Evolutionary conservation across 139 green algal genomes (phyloP).

Genomic region (Chlorella ohadii): DNA sequence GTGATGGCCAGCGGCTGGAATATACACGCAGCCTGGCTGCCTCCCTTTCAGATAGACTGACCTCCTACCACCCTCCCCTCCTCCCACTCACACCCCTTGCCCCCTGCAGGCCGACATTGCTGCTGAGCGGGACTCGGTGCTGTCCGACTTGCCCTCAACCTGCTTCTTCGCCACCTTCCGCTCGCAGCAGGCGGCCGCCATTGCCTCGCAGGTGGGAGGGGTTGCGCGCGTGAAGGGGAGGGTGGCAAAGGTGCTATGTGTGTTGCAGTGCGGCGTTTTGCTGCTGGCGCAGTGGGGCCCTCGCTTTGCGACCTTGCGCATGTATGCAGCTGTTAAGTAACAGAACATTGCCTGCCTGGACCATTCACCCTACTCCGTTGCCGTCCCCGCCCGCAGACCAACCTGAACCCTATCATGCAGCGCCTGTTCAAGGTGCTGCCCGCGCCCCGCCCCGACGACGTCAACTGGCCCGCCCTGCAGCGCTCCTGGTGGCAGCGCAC

Average conservation of each 20-base stretch:
- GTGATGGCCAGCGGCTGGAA: too few relatives aligned
- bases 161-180: conserved; percentile 57
- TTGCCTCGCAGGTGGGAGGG: conserved; percentile 28
- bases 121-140: conserved; percentile 31
- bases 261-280: too few relatives aligned
- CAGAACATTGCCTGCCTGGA: too few relatives aligned
- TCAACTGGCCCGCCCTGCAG: conserved; percentile 52
- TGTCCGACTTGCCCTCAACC: conserved; percentile 49
- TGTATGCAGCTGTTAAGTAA: too few relatives aligned
- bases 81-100: not conserved
- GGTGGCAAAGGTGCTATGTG: not conserved
- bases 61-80: not conserved
- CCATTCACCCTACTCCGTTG: not conserved
- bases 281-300: not conserved
- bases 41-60: too few relatives aligned
- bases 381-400: conserved; percentile 20
- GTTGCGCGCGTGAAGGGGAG: not conserved
- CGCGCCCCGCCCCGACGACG: conserved; percentile 44
- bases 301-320: too few relatives aligned
- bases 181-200: conserved; percentile 41
- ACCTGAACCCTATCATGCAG: conserved; percentile 55
- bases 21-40: too few relatives aligned
- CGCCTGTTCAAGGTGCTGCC: conserved; percentile 43
- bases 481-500: conserved; percentile 55
- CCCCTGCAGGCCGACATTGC: conserved; percentile 11